These are phyloP conservation scores for Barnettozyma californica DNA, from an alignment of 805 yeast genomes.

Conservation along the genomic window DNA sequence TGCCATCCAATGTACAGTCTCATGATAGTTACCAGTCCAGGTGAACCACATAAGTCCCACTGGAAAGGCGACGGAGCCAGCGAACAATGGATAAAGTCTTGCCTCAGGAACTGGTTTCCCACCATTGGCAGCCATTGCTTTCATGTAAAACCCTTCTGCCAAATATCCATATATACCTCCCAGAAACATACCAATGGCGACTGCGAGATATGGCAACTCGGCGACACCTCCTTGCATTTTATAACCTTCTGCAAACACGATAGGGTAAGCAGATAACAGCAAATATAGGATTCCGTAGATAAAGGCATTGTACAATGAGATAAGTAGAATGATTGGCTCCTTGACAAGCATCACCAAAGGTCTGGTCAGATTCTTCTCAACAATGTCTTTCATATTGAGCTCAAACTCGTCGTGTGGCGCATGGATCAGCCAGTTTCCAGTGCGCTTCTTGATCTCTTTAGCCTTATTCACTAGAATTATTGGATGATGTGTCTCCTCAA, in stretches of 20 bases:
- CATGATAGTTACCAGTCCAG: constrained; percentile 78
- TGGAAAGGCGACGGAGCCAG: constrained; percentile 67
- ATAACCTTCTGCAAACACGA: constrained; percentile 60
- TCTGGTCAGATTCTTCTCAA: constrained; percentile 56
- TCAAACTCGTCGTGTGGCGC: constrained; percentile 69
- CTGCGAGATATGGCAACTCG: constrained; percentile 74
- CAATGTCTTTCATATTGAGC: constrained; percentile 52
- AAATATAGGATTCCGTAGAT: constrained; percentile 76
- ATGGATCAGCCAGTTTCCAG: constrained; percentile 79
- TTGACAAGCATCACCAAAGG: constrained; percentile 61
- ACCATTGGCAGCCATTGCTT: constrained; percentile 43
- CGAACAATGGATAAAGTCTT: constrained; percentile 70
- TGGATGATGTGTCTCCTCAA: constrained; percentile 70
- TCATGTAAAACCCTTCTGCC: constrained; percentile 48
- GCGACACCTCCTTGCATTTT: constrained; percentile 58
- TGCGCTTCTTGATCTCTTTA: constrained; percentile 50
- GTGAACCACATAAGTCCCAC: constrained; percentile 81
- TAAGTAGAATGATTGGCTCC: constrained; percentile 68
- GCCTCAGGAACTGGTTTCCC: constrained; percentile 72
- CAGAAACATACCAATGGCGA: constrained; percentile 61
- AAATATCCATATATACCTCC: constrained; percentile 51
- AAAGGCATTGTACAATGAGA: constrained; percentile 70
- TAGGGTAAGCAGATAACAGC: constrained; percentile 70
- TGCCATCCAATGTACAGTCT: constrained; percentile 74
- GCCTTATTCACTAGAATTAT: constrained; percentile 61